phyloP scores from a whole-genome alignment of 352 stramenopile genomes.

The Pythium volutum region DNA sequence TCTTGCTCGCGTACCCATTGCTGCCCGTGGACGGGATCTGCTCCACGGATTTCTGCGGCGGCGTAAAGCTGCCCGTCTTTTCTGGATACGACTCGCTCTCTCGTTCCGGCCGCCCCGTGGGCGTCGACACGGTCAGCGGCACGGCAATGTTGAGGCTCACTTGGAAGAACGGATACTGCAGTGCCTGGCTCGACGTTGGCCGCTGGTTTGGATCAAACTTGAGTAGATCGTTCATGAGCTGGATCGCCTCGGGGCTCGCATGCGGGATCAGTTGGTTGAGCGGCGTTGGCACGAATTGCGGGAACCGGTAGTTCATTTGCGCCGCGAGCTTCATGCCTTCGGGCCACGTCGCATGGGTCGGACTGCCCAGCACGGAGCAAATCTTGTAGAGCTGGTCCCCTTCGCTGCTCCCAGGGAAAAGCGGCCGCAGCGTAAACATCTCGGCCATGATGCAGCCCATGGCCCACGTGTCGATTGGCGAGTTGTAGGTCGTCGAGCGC shows the following conservation, averaged over 20 bases:
- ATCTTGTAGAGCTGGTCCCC: slow-evolving; percentile 98
- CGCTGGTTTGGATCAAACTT: slow-evolving; percentile 93
- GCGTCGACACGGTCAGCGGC: slow-evolving; percentile 69
- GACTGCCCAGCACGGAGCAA: slow-evolving; percentile 93
- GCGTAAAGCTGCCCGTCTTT: slow-evolving; percentile 50
- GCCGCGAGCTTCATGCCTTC: slow-evolving; percentile 95
- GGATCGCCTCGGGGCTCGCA: slow-evolving; percentile 86
- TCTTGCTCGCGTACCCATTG: slow-evolving; percentile 42
- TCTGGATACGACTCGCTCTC: slow-evolving; percentile 31
- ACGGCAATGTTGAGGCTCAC: slow-evolving; percentile 76
- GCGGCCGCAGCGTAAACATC: slow-evolving; percentile 92
- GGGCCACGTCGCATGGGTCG: slow-evolving; percentile 88
- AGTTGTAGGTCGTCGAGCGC: slow-evolving; percentile 94
- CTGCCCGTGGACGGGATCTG: slow-evolving; percentile 42
- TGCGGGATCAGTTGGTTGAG: slow-evolving; percentile 90
- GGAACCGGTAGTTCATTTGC: slow-evolving; percentile 96
- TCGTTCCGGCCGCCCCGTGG: slow-evolving; percentile 44
- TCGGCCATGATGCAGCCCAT: slow-evolving; percentile 98
- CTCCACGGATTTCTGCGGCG: slow-evolving; percentile 51
- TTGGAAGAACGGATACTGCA: slow-evolving; percentile 96
- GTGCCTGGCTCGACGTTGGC: slow-evolving; percentile 90
- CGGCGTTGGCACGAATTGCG: slow-evolving; percentile 91
- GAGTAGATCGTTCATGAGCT: slow-evolving; percentile 92
- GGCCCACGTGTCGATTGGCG: slow-evolving; percentile 96
- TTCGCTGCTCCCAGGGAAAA: slow-evolving; percentile 98